A percentile compares a stretch with the other conserved stretches of the same genome.
phyloP scores from a whole-genome alignment of 176 grass and related monocot species.

The Poa pratensis region DNA sequence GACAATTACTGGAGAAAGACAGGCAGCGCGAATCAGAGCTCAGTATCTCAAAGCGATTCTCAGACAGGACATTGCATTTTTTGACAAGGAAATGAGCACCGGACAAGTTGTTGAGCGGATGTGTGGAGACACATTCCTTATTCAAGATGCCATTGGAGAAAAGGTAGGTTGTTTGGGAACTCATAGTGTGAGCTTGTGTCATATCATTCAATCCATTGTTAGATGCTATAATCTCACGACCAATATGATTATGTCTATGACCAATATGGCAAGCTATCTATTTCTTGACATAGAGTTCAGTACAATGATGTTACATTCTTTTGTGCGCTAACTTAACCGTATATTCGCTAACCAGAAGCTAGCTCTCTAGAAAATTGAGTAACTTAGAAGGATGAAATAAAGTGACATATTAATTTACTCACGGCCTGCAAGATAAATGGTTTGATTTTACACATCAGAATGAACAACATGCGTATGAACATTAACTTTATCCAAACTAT shows the following conservation, averaged over 20 bases:
- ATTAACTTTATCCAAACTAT: background rate
- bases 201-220: background rate
- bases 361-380: conserved; percentile 4
- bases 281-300: background rate
- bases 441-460: background rate
- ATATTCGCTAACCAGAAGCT: background rate
- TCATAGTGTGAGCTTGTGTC: background rate
- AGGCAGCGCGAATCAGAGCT: conserved; percentile 45
- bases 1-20: conserved; percentile 59
- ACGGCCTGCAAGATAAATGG: background rate
- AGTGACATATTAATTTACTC: background rate
- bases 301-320: background rate
- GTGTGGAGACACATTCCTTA: conserved; percentile 55
- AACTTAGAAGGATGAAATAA: background rate
- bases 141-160: conserved; percentile 63
- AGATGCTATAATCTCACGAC: background rate
- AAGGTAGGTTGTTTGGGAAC: conserved; percentile 29
- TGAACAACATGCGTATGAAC: background rate
- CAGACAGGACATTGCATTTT: conserved; percentile 53
- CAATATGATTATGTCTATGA: conserved; percentile 5
- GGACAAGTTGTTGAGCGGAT: conserved; percentile 54
- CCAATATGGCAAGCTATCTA: conserved; percentile 4
- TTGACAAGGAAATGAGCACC: conserved; percentile 54
- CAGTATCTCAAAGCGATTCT: conserved; percentile 49
- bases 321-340: conserved; percentile 2